Conservation (phyloP, 2,329 filamentous ascomycete genomes). For the Parastagonospora nodorum region DNA sequence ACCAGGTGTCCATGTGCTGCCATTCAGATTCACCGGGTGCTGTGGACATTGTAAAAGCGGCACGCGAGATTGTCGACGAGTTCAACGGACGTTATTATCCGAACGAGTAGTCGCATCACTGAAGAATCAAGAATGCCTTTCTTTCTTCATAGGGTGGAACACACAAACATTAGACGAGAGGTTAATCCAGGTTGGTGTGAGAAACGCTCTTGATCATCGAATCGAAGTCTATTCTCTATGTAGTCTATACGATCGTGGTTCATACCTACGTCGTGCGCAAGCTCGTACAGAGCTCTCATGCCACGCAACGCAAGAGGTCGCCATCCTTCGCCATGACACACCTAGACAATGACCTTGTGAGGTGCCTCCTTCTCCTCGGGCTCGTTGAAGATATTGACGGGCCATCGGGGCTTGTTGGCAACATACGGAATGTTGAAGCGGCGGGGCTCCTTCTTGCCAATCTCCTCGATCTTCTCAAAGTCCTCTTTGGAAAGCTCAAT, state of each 20-base stretch:
- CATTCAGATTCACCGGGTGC: constrained; percentile 53
- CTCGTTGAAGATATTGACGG: constrained; percentile 62
- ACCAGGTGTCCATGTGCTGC: constrained; percentile 51
- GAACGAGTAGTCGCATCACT: too few relatives aligned
- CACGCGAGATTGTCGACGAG: constrained; percentile 49
- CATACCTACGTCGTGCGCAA: too few relatives aligned
- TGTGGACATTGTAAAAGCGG: constrained; percentile 51
- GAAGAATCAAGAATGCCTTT: too few relatives aligned
- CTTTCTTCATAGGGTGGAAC: too few relatives aligned
- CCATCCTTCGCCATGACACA: too few relatives aligned
- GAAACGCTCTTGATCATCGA: too few relatives aligned
- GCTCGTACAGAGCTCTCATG: too few relatives aligned
- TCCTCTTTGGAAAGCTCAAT: constrained; percentile 33
- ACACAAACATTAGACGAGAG: too few relatives aligned
- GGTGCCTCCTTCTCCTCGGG: constrained; percentile 57
- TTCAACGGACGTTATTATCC: constrained; percentile 40
- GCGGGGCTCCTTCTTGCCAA: constrained; percentile 67
- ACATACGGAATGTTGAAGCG: constrained; percentile 53
- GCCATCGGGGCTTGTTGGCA: constrained; percentile 59
- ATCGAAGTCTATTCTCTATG: too few relatives aligned
- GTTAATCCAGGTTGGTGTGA: too few relatives aligned
- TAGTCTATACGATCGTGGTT: too few relatives aligned
- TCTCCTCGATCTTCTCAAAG: constrained; percentile 42
- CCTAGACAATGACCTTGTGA: constrained; percentile 50
- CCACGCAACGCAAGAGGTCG: too few relatives aligned